Evolutionary conservation across 2,329 filamentous ascomycete species (phyloP).

Genomic region (Colletotrichum sp.): DNA sequence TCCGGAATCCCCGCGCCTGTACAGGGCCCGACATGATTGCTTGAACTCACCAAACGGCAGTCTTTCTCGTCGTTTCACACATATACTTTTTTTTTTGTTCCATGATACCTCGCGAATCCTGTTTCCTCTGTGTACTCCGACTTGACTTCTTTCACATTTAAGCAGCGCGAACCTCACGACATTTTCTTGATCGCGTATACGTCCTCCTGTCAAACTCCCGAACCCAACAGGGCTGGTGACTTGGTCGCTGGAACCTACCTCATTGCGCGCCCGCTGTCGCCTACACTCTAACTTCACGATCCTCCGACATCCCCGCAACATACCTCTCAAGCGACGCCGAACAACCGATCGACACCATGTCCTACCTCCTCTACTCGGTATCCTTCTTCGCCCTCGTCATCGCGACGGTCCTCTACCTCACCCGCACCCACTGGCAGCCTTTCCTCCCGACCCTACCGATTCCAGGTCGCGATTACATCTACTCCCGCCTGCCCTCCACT

Average conservation of each 20-base stretch:
- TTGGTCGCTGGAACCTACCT: neutral
- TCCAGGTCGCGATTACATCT: slow-evolving; percentile 67
- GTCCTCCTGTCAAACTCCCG: neutral
- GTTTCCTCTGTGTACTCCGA: neutral
- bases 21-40: neutral
- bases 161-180: neutral
- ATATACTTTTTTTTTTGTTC: neutral
- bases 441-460: slow-evolving; percentile 66
- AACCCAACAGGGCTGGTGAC: neutral
- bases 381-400: slow-evolving; percentile 73
- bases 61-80: neutral
- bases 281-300: neutral
- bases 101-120: neutral
- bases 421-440: slow-evolving; percentile 78
- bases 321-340: neutral
- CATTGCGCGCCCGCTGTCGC: neutral
- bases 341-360: slow-evolving; percentile 57
- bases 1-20: neutral
- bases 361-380: slow-evolving; percentile 80
- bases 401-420: slow-evolving; percentile 81
- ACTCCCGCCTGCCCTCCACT: slow-evolving; percentile 76
- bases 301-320: neutral
- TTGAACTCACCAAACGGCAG: slow-evolving; percentile 7
- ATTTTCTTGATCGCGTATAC: neutral
- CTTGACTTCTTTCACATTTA: neutral